These are phyloP conservation scores for Ceratobasidium sp. DNA, from an alignment of 1,284 basidiomycete species.

Conservation along the genomic window DNA sequence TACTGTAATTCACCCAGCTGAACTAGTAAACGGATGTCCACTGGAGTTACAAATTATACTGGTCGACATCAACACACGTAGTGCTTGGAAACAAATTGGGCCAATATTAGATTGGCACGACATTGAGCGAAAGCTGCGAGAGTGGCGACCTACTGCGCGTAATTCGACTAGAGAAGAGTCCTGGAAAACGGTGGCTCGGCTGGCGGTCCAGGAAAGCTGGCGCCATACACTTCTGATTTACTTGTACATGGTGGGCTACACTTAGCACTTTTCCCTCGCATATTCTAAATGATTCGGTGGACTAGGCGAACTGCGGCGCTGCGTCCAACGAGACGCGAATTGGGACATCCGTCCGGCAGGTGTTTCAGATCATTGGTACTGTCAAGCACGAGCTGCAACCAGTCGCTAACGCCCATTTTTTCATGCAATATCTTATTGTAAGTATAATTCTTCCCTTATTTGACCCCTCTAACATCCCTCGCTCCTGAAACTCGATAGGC, in stretches of 20 bases:
- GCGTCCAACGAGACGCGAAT: background rate
- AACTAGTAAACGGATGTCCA: conserved; percentile 9
- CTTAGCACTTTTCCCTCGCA: background rate
- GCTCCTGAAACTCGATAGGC: background rate
- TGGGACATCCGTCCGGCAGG: background rate
- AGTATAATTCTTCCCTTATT: background rate
- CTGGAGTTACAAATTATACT: background rate
- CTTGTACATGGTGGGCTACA: conserved; percentile 16
- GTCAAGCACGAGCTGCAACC: background rate
- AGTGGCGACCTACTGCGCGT: background rate
- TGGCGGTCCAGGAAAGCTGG: conserved; percentile 26
- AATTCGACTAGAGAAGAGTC: background rate
- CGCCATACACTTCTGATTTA: conserved; percentile 21
- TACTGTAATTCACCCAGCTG: background rate
- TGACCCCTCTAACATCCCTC: background rate
- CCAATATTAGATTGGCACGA: background rate
- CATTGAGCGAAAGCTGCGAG: background rate
- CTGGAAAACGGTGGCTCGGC: conserved; percentile 3
- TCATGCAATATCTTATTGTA: conserved; percentile 34
- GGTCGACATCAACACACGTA: conserved; percentile 8
- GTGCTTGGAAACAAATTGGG: background rate
- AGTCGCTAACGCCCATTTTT: background rate
- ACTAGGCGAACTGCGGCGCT: conserved; percentile 7
- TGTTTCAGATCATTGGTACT: background rate
- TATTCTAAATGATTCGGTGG: background rate